Evolutionary conservation across 345 rosid species (phyloP).

Genomic region (Combretum micranthum): DNA sequence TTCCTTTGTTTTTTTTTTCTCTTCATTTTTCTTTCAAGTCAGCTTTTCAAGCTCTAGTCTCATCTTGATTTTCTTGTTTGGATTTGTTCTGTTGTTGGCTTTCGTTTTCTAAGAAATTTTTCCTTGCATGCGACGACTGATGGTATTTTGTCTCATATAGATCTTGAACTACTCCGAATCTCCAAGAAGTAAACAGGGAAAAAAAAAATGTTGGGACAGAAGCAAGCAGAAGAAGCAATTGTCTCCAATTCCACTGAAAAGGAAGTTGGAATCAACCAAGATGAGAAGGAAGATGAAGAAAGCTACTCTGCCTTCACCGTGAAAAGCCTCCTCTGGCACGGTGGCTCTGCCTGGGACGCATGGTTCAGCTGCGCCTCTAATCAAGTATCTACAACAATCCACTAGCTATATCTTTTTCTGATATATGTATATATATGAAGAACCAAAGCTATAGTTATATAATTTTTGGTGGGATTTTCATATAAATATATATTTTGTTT

Average conservation of each 20-base stretch:
- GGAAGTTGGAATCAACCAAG: conserved; percentile 6
- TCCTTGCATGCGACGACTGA: conserved; percentile 1
- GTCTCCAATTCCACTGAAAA: conserved; percentile 5
- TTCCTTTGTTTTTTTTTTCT: too few species aligned
- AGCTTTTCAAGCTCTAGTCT: neutral
- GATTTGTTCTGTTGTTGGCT: neutral
- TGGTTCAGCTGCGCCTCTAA: conserved; percentile 99
- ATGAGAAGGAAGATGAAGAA: conserved; percentile 25
- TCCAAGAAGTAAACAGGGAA: neutral
- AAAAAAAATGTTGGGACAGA: conserved; percentile 12
- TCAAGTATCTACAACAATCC: conserved; percentile 40
- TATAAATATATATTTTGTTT: too few species aligned
- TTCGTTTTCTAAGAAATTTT: conserved; percentile 1
- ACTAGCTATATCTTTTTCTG: neutral
- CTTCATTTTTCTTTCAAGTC: neutral
- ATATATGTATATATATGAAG: neutral
- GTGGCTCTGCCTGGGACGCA: conserved; percentile 99
- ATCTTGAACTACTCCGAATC: neutral
- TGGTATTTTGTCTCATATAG: conserved; percentile 1
- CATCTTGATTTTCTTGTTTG: neutral
- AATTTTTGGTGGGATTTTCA: neutral
- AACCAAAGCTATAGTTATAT: too few species aligned
- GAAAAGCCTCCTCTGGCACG: conserved; percentile 87
- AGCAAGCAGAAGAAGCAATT: conserved; percentile 23
- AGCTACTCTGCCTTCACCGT: conserved; percentile 41